Evolutionary conservation across 2,329 filamentous ascomycete species (phyloP), one percentile per base, ranked within the genome.

Genomic region (Microdochium bolleyi): DNA sequence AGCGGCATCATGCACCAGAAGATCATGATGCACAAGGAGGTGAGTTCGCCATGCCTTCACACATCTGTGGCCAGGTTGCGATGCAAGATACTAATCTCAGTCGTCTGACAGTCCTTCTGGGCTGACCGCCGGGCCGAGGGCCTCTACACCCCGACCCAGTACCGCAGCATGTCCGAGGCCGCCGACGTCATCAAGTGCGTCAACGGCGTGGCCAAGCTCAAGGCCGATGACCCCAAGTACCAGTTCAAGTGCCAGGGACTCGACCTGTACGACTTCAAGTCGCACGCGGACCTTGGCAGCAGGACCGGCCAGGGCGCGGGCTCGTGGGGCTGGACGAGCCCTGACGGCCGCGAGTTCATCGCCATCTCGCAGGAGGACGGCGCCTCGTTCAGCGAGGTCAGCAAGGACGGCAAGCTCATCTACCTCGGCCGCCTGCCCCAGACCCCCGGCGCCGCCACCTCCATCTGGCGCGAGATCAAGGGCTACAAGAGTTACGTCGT

Each of bases 341-440:
- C 67, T 0, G 70, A 73, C 46, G 77, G 76, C 24, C 76, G 78
- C 22, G 78, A 82, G 55, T 80, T 82, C 52, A 70, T 76, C 48
- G 75, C 76, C 56, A 73, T 79, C 56, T 77, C 74, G 1, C 78
- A 81, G 58, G 71, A 71, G 27, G 78, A 82, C 56, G 78, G 78
- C 11, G 71, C 77, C 22, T 75, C 77, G 3, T 81, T 81, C 57
- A 72, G 73, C 37, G 78, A 82, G 61, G 71, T 82, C 61, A 73
- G 66, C 54, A 64, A 67, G 21, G 68, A 71, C 52, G 77, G 78
- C 53, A 77, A 77, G 59, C 66, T 80, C 24, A 59, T 70, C 32
- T 80, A 80, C 62, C 70, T 81, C 7, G 77, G 77, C n/a, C 73
- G 77, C 22, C 70, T 80, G 1, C 77, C 77, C 10, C 73, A 76